Base-by-base conservation (phyloP, 306 rosid genomes). In the Ormosia emarginata region DNA sequence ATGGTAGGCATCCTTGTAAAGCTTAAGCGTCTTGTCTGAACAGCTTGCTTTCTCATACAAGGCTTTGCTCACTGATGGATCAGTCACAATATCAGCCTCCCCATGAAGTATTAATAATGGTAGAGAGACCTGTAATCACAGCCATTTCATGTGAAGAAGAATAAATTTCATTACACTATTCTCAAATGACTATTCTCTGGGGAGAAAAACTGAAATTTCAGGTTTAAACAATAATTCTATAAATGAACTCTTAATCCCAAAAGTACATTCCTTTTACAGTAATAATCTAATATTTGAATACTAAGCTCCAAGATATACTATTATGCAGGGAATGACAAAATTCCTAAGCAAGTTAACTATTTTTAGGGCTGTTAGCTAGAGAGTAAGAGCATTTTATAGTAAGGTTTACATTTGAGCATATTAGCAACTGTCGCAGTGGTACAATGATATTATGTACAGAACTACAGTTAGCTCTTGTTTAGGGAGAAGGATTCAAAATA, bases 91-190 rank as follows among this genome's bases (percentile, higher is more conserved):
- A 80, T 93, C 99, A 65, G 90, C 93, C 75, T 92, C 92, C 34
- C 99, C 99, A 74, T 96, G 99, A 80, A 96, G 92, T 82, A 96
- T 90, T 34, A 96, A 74, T 47, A 93, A 72, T 39, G 99, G 98
- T 79, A 96, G 81, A 82, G 93, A 89, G 64, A 96, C 91, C 98
- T 92, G 87, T 18, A 65, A 72, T 14, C 71, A 81, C 71, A 67
- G 15, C 15, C 81, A 82, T 63, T 56, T 0, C 50, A 47, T 18
- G 41, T 53, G 29, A 49, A 74, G 29, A 52, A 53, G 18, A 46
- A 46, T 29, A 58, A 64, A 47, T 56, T 52, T 55, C 64, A 11
- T 71, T 40, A 2, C 12, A 61, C 14, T 34, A 11, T 6, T 70
- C 12, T 3, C 12, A 6, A 34, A 24, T 56, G 47, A 65, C 7